Evolutionary conservation across 169 alveolate genomes (phyloP).

Genomic region (Toxoplasma gondii): DNA sequence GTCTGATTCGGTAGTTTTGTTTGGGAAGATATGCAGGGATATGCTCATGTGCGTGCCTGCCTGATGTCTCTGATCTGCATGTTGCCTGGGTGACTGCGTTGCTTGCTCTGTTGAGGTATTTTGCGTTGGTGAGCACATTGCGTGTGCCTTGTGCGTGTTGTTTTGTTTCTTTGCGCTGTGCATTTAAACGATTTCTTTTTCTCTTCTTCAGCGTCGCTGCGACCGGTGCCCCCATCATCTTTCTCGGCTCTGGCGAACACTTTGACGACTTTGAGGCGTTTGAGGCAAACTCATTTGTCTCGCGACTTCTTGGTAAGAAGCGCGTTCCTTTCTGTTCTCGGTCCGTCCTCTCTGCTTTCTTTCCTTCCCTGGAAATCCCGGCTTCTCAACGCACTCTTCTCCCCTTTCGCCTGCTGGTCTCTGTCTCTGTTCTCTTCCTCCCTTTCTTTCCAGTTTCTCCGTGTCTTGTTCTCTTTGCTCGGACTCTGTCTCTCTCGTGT

Average conservation of each 20-base stretch:
- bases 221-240: slow-evolving; percentile 93
- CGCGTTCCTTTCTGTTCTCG: background rate
- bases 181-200: background rate
- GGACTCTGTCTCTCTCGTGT: background rate
- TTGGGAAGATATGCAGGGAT: too few species aligned
- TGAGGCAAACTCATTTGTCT: slow-evolving; percentile 97
- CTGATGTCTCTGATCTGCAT: too few species aligned
- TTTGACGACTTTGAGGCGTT: slow-evolving; percentile 98
- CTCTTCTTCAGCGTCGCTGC: slow-evolving; percentile 89
- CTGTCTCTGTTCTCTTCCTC: background rate
- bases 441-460: background rate
- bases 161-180: too few species aligned
- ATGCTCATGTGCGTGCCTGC: too few species aligned
- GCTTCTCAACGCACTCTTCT: background rate
- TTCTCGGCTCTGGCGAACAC: slow-evolving; percentile 99
- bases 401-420: background rate
- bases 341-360: background rate
- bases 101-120: too few species aligned
- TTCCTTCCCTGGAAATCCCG: background rate
- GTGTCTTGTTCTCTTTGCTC: background rate
- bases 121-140: too few species aligned
- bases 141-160: too few species aligned
- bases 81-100: too few species aligned
- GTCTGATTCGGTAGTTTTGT: too few species aligned
- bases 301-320: slow-evolving; percentile 89